Conservation (phyloP, 2,329 filamentous ascomycete genomes). For the Cladophialophora exuberans region DNA sequence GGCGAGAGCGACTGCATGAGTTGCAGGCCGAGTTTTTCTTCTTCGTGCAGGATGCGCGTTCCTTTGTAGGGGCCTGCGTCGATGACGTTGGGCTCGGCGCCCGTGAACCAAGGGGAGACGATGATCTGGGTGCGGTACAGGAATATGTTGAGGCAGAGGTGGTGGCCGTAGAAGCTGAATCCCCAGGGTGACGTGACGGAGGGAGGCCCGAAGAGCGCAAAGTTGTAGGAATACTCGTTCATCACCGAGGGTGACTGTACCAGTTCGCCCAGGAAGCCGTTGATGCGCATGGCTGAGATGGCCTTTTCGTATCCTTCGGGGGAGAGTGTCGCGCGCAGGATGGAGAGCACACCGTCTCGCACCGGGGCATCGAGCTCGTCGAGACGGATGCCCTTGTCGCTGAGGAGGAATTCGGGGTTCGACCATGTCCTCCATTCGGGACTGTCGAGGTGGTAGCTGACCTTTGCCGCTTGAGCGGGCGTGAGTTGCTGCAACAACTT, state of each 20-base stretch:
- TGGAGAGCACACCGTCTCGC: constrained; percentile 55
- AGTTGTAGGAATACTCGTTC: constrained; percentile 78
- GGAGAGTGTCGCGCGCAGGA: constrained; percentile 65
- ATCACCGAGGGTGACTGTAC: constrained; percentile 65
- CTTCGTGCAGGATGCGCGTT: constrained; percentile 66
- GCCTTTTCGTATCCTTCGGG: constrained; percentile 74
- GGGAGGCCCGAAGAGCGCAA: constrained; percentile 69
- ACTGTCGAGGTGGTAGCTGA: constrained; percentile 67
- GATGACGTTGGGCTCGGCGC: constrained; percentile 77
- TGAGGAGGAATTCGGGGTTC: constrained; percentile 74
- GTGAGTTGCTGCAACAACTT: constrained; percentile 52
- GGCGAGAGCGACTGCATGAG: constrained; percentile 68
- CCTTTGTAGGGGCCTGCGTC: constrained; percentile 66
- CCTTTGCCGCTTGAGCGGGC: constrained; percentile 51
- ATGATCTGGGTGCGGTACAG: constrained; percentile 68
- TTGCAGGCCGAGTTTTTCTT: constrained; percentile 66
- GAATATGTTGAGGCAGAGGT: constrained; percentile 74
- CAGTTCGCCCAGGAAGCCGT: constrained; percentile 73
- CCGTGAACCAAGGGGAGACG: constrained; percentile 75
- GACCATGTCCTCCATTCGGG: constrained; percentile 72
- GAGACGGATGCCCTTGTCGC: constrained; percentile 69
- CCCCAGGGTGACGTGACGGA: constrained; percentile 67
- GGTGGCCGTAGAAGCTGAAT: constrained; percentile 76
- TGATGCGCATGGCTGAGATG: constrained; percentile 70
- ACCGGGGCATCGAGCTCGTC: constrained; percentile 60